Evolutionary conservation across 2,329 filamentous ascomycete species (phyloP), one percentile per base, ranked within the genome.

Genomic region (Colletotrichum cuscutae): DNA sequence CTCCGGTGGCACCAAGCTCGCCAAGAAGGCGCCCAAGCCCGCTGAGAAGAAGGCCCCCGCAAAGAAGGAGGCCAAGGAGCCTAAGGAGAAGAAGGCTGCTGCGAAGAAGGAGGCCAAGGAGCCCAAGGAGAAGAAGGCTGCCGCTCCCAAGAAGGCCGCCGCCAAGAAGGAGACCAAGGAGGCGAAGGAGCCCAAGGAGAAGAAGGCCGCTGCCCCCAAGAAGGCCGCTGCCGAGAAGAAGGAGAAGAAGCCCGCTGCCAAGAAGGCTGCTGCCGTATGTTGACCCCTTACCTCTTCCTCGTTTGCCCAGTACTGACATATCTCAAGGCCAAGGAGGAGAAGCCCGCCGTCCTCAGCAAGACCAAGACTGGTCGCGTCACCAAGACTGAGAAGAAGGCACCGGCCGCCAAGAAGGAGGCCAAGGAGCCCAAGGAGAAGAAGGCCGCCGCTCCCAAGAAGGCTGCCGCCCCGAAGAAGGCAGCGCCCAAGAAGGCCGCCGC

Each of bases 1-100:
- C 73, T 98, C 95, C 76, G 95, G 95, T 74, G 93, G 94, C 77
- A 95, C 97, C 84, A 98, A 98, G 92, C 92, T 98, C 73, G 93
- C 93, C 73, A 96, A 96, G 91, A 95, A 95, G 88, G 83, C 87
- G 76, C 75, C 96, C 84, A 98, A 98, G 92, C 92, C 98, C 72
- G 93, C 93, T 71, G 96, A 70, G 61, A 72, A 74, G 32, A 75
- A 75, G 88, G 56, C 67, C 35, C 32, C 73, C n/a, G 56, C 75
- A 35, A 78, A 81, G 78, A 81, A 42, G 68, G 76, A 80, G 26
- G 82, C 83, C 65, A 75, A 76, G 74, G 79, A 79, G 68, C 37
- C 37, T 19, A 82, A 82, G 79, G 78, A 77, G 54, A 80, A 79
- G 65, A 82, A 82, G 78, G 76, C 78, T 57, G 79, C 76, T 35